Conservation (phyloP, 495 filamentous ascomycete genomes). For the Lichina pygmaea region DNA sequence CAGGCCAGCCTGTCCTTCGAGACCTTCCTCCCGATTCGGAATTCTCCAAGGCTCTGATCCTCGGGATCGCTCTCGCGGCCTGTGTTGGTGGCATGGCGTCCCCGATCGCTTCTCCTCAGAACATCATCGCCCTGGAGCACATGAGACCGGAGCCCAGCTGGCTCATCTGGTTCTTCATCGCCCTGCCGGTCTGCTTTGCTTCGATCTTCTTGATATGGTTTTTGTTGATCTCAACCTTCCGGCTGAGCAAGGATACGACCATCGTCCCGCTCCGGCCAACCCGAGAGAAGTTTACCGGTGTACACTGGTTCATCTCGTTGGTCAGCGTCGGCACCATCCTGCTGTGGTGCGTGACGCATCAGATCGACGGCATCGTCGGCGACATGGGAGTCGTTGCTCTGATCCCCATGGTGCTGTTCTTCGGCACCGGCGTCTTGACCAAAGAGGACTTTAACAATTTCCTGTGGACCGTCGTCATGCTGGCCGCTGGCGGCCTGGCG, state of each 20-base stretch:
- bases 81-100: conserved; percentile 93
- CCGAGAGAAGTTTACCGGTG: conserved; percentile 62
- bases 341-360: conserved; percentile 80
- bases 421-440: conserved; percentile 86
- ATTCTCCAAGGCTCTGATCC: conserved; percentile 84
- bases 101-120: conserved; percentile 90
- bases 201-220: conserved; percentile 76
- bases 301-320: conserved; percentile 76
- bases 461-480: conserved; percentile 98
- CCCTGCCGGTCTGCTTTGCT: conserved; percentile 75
- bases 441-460: conserved; percentile 99
- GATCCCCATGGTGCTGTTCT: conserved; percentile 86
- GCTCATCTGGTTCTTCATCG: conserved; percentile 91
- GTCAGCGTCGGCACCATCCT: conserved; percentile 70
- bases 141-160: conserved; percentile 79
- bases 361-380: conserved; percentile 65
- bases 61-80: conserved; percentile 84
- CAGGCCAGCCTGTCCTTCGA: conserved; percentile 52
- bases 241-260: conserved; percentile 57
- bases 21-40: conserved; percentile 71
- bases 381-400: conserved; percentile 98
- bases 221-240: conserved; percentile 62
- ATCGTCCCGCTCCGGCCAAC: conserved; percentile 78
- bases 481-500: conserved; percentile 78
- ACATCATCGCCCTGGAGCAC: conserved; percentile 84